Percentiles rank a stretch among this genome's conserved stretches.
These are phyloP conservation scores for Chaetomium fimeti DNA, from an alignment of 495 filamentous ascomycete genomes.

Conservation along the genomic window DNA sequence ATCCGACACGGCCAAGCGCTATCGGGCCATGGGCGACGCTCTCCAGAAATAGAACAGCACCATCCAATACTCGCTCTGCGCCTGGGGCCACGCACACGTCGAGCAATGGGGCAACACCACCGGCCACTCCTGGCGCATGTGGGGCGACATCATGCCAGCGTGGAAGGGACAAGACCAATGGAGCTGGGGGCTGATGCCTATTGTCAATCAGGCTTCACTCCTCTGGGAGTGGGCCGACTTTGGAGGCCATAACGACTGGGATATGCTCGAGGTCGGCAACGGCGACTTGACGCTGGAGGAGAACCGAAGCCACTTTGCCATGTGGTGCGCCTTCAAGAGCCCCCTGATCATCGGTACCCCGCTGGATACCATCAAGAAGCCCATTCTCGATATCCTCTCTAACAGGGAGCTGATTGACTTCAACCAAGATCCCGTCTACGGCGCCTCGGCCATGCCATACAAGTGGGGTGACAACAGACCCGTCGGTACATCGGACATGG, in stretches of 20 bases:
- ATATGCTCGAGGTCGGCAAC: slow-evolving; percentile 5
- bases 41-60: background rate
- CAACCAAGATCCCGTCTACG: slow-evolving; percentile 6
- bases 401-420: background rate
- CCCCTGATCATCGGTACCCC: background rate
- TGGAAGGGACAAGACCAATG: background rate
- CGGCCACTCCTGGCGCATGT: background rate
- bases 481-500: background rate
- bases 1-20: background rate
- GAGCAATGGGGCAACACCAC: background rate
- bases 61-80: background rate
- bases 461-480: background rate
- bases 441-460: background rate
- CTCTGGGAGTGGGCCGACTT: background rate
- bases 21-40: background rate
- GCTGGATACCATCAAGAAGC: background rate
- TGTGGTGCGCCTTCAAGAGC: background rate
- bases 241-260: background rate
- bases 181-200: background rate
- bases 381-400: background rate
- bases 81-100: background rate
- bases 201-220: background rate
- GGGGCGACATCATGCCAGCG: background rate
- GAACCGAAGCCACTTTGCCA: background rate
- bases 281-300: background rate